A percentile compares a stretch with the other conserved stretches of the same genome.
These are phyloP conservation scores for Allomyces javanicus DNA, from an alignment of 192 early-diverging fungal genomes.

Conservation along the genomic window DNA sequence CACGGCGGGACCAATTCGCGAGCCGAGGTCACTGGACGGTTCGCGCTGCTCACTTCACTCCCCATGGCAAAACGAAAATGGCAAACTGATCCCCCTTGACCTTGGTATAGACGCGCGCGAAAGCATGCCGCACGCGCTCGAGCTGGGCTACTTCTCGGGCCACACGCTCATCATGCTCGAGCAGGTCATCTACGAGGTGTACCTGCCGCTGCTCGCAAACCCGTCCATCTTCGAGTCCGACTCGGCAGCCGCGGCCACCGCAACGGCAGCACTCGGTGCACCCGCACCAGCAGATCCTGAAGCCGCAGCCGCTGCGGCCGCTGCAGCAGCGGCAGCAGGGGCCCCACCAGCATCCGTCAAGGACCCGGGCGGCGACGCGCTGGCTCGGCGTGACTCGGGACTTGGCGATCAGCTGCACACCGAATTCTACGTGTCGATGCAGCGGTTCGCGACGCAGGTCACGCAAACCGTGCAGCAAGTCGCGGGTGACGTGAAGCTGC, in stretches of 20 bases:
- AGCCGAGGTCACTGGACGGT: conserved; percentile 15
- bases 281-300: conserved; percentile 1
- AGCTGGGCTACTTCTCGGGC: conserved; percentile 31
- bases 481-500: conserved; percentile 28
- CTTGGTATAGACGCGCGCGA: conserved; percentile 17
- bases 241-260: neutral
- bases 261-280: neutral
- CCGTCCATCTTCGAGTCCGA: neutral
- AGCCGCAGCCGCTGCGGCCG: neutral
- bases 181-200: conserved; percentile 29
- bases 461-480: conserved; percentile 35
- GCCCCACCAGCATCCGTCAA: no score
- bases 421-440: conserved; percentile 24
- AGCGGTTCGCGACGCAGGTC: conserved; percentile 30
- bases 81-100: no score
- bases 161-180: conserved; percentile 36
- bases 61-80: no score
- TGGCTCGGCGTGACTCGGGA: no score
- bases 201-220: conserved; percentile 23
- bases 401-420: conserved; percentile 4
- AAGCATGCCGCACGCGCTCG: conserved; percentile 16
- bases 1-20: conserved; percentile 16
- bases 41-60: no score
- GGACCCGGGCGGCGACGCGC: no score
- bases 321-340: conserved; percentile 1